Evolutionary conservation across 2,329 filamentous ascomycete genomes (phyloP).

Genomic region (Xenosphaeropsis pyriputrescens): DNA sequence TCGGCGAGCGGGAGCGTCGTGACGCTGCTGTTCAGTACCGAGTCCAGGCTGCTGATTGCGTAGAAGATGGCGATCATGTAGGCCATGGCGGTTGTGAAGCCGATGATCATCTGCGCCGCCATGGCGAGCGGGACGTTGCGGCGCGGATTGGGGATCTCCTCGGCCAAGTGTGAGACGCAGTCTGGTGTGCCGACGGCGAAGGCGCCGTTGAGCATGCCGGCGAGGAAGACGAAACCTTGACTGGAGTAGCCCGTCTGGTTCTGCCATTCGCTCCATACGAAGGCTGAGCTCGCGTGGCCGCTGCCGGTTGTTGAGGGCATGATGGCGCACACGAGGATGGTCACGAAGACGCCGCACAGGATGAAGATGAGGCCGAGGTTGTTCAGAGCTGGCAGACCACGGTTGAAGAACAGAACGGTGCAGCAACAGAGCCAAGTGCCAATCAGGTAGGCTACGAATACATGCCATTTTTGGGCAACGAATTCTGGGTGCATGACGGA

Average conservation of each 20-base stretch:
- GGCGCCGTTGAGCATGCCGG: conserved; percentile 49
- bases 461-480: conserved; percentile 27
- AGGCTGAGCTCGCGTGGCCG: conserved; percentile 19
- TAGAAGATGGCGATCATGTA: conserved; percentile 40
- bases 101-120: conserved; percentile 28
- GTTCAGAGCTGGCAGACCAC: conserved; percentile 30
- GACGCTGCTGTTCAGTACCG: conserved; percentile 30
- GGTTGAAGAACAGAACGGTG: conserved; percentile 34
- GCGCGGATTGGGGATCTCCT: conserved; percentile 37
- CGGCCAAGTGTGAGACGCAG: conserved; percentile 43
- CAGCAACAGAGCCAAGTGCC: conserved; percentile 26
- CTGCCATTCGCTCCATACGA: conserved; percentile 25
- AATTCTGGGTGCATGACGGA: conserved; percentile 25
- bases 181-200: conserved; percentile 51
- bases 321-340: conserved; percentile 35
- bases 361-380: conserved; percentile 35
- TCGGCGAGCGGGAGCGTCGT: conserved; percentile 42
- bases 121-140: conserved; percentile 35
- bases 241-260: conserved; percentile 25
- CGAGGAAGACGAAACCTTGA: conserved; percentile 37
- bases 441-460: conserved; percentile 29
- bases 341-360: conserved; percentile 33
- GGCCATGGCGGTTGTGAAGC: conserved; percentile 31
- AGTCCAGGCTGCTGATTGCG: conserved; percentile 34
- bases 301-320: conserved; percentile 29